Percentiles rank a stretch among this genome's conserved stretches.
phyloP scores from a whole-genome alignment of 129 eudicot genomes.

The Erigeron canadensis region DNA sequence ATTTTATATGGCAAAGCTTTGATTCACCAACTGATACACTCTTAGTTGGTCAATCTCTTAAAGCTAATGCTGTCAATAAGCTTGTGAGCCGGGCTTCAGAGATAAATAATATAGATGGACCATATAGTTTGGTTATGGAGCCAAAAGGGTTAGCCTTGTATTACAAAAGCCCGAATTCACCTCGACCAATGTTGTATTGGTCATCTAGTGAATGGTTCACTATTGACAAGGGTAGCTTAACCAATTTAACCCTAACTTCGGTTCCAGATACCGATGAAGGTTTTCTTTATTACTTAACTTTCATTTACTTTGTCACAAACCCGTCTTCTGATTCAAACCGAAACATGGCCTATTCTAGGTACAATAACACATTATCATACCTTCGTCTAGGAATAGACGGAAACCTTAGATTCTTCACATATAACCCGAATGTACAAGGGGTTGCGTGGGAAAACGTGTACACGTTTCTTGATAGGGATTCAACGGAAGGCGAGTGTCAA shows the following conservation, averaged over 20 bases:
- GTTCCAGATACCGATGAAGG: conserved; percentile 20
- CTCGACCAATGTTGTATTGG: conserved; percentile 36
- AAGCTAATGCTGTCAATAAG: conserved; percentile 29
- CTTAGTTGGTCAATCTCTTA: conserved; percentile 53
- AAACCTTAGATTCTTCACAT: conserved; percentile 34
- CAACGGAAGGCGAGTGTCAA: conserved; percentile 35
- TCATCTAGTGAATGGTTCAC: conserved; percentile 25
- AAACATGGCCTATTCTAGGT: conserved; percentile 13
- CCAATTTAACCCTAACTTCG: conserved; percentile 28
- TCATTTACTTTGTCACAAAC: conserved; percentile 19
- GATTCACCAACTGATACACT: conserved; percentile 60
- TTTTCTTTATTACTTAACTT: conserved; percentile 14
- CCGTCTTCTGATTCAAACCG: background rate
- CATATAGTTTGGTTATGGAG: conserved; percentile 50
- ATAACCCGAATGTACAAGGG: conserved; percentile 17
- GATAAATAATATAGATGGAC: conserved; percentile 30
- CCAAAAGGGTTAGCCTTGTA: conserved; percentile 42
- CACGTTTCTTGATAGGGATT: conserved; percentile 30
- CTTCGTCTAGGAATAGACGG: conserved; percentile 38
- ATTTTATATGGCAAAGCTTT: conserved; percentile 61
- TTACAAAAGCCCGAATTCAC: conserved; percentile 32
- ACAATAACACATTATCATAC: conserved; percentile 34
- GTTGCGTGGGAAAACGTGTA: conserved; percentile 31
- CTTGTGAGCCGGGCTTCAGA: conserved; percentile 51
- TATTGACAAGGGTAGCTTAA: conserved; percentile 24